Base-by-base conservation (phyloP, 768 basidiomycete genomes). In the Agrocybe chaxingu region DNA sequence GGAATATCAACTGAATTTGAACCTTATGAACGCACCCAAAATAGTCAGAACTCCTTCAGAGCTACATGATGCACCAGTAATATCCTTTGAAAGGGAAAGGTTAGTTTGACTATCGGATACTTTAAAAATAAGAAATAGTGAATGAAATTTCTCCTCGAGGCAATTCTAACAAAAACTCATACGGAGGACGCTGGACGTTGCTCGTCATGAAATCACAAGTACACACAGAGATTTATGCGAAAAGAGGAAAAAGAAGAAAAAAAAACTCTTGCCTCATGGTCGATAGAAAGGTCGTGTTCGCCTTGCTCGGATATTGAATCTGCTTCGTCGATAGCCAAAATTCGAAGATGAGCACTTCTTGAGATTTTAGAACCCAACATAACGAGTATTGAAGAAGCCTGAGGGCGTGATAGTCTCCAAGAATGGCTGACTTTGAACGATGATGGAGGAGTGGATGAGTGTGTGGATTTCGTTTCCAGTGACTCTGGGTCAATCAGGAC, bases 41-140 rank as follows among this genome's bases (percentile, higher is more conserved):
- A 81, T 59, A 52, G 71, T 79, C 39, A 84, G 50, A 56, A 68
- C 66, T 13, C 82, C 83, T 4, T 75, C 72, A 0, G 66, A 35
- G 53, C 79, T 82, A 42, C 70, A 78, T 5, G 79, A 73, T 0
- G 70, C 56, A 39, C 65, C 62, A 7, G 61, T 57, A 18, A 78
- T 66, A 50, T 70, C 56, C 77, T 78, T 41, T 3, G 30, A 43
- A 24, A 35, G 4, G 13, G 24, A 24, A 5, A 24, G 24, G 24
- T 24, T 24, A 24, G 24, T 24, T 24, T 5, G 24, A 24, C 24
- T 3, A 24, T 24, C 24, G 24, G 5, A 24, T 24, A 5, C 24
- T 3, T 24, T 5, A 5, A 5, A 24, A 24, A 24, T 36, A n/a
- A 52, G 47, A 62, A 50, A 50, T 42, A 34, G 39, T 38, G 31